These are phyloP conservation scores for Pseudisothecium myosuroides DNA, from an alignment of 225 moss, liverwort and hornwort genomes.

Conservation along the genomic window DNA sequence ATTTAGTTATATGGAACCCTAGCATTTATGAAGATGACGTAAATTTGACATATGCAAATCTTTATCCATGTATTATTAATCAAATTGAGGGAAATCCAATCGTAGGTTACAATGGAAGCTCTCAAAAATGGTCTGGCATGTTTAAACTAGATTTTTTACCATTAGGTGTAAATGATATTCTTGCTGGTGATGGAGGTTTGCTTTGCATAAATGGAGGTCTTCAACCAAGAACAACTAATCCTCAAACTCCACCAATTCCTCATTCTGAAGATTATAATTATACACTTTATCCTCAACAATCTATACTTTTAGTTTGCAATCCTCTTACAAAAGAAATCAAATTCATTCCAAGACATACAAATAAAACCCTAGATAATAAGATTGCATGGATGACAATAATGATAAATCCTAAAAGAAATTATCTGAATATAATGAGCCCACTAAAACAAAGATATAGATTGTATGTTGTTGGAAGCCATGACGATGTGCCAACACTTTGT, in stretches of 20 bases:
- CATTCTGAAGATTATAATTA: conserved; percentile 9
- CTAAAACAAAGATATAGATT: background rate
- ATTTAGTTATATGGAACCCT: background rate
- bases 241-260: conserved; percentile 11
- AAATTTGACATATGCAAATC: background rate
- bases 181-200: conserved; percentile 20
- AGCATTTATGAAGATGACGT: background rate
- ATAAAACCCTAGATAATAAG: background rate
- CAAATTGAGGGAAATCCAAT: background rate
- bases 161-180: background rate
- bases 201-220: conserved; percentile 19
- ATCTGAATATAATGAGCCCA: background rate
- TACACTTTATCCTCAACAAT: conserved; percentile 18
- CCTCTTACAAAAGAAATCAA: conserved; percentile 16
- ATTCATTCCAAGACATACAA: conserved; percentile 18
- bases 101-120: background rate
- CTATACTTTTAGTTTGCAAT: conserved; percentile 22
- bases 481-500: background rate
- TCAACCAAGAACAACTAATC: background rate
- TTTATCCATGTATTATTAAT: background rate
- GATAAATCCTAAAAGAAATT: background rate
- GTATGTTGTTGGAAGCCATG: conserved; percentile 5
- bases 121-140: background rate
- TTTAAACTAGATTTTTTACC: conserved; percentile 1
- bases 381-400: conserved; percentile 16